Conservation (phyloP, 129 eudicot species). For the Cynara cardunculus region DNA sequence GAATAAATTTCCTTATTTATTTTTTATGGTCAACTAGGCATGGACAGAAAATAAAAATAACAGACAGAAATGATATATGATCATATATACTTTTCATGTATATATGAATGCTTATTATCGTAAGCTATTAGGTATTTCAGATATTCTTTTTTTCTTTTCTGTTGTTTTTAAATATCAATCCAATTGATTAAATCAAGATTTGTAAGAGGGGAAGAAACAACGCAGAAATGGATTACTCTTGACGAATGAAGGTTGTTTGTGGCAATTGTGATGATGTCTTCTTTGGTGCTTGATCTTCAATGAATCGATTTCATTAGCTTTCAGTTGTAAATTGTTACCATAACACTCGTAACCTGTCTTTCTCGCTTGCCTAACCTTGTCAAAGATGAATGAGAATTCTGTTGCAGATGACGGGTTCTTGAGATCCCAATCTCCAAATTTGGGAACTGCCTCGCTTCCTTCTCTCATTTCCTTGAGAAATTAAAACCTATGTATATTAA, state of each 20-base stretch:
- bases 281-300: constrained; percentile 7
- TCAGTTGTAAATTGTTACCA: background rate
- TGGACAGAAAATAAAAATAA: background rate
- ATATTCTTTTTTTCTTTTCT: background rate
- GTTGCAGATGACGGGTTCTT: constrained; percentile 40
- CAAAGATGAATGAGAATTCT: constrained; percentile 33
- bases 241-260: background rate
- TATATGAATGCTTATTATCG: background rate
- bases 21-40: background rate
- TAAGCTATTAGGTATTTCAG: background rate
- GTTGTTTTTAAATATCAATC: background rate
- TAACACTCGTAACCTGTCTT: background rate
- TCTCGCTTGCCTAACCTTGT: constrained; percentile 35
- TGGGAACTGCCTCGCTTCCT: constrained; percentile 33
- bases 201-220: constrained; percentile 28
- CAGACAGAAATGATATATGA: background rate
- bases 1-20: background rate
- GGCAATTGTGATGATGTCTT: background rate
- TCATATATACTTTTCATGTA: background rate
- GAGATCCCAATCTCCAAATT: constrained; percentile 50
- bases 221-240: constrained; percentile 33
- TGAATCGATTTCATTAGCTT: background rate
- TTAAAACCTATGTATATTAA: background rate
- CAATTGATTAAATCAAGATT: background rate
- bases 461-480: constrained; percentile 1